A percentile compares a stretch with the other conserved stretches of the same genome.
phyloP scores from a whole-genome alignment of 495 filamentous ascomycete species.

The Ramalina intermedia region DNA sequence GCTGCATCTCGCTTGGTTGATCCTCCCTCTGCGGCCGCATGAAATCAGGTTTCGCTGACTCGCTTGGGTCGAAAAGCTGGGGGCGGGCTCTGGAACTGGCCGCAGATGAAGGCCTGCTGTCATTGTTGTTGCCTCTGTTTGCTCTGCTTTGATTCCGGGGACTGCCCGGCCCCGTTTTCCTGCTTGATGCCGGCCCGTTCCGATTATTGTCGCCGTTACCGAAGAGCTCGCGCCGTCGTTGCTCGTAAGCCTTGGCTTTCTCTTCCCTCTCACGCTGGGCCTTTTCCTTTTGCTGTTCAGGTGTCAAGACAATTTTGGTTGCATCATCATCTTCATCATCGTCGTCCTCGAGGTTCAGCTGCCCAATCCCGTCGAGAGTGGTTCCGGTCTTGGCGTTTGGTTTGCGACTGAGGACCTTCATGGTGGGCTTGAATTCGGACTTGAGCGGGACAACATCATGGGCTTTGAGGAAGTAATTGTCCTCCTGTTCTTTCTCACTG shows the following conservation, averaged over 20 bases:
- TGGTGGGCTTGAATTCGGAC: conserved; percentile 66
- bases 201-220: conserved; percentile 35
- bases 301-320: conserved; percentile 40
- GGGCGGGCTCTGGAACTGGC: conserved; percentile 24
- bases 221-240: conserved; percentile 72
- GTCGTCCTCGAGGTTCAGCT: conserved; percentile 40
- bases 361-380: conserved; percentile 37
- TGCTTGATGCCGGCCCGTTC: conserved; percentile 39
- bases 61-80: conserved; percentile 63
- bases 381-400: conserved; percentile 40
- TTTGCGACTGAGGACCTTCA: conserved; percentile 74
- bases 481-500: conserved; percentile 42
- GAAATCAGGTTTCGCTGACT: conserved; percentile 43
- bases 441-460: conserved; percentile 53
- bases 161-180: conserved; percentile 25
- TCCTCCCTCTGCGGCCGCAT: conserved; percentile 37
- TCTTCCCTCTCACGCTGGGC: conserved; percentile 68
- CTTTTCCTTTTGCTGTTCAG: conserved; percentile 57
- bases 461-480: conserved; percentile 60
- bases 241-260: conserved; percentile 77
- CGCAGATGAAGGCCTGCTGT: conserved; percentile 34
- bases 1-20: conserved; percentile 34
- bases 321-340: conserved; percentile 50
- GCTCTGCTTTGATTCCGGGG: conserved; percentile 18
- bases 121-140: conserved; percentile 25